Evolutionary conservation across 495 filamentous ascomycete species (phyloP), one percentile per base, ranked within the genome.

Genomic region (Xylaria castorea): DNA sequence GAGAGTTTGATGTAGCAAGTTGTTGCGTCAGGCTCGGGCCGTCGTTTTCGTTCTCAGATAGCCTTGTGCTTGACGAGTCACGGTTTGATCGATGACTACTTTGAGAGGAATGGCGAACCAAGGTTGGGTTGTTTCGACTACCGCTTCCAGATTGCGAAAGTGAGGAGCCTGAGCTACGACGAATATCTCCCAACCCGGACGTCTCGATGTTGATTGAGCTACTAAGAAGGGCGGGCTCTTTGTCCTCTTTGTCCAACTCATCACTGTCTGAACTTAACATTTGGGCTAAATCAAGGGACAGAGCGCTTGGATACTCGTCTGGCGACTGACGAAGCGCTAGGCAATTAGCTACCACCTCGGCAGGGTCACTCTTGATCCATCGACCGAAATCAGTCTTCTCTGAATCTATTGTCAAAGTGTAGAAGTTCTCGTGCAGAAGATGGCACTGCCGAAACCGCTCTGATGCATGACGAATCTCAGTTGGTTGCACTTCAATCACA

Each of bases 371-470:
- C 73, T 89, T 92, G 74, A 92, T 85, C 89, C 90, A 94, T 66
- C 91, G 89, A 61, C 88, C 90, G 71, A 87, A 82, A 74, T 94
- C 91, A 5, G 81, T 89, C 68, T 93, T 85, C 80, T 94, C 92
- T 18, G 91, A 88, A 68, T 94, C 92, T 67, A 90, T 85, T 0
- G 91, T 93, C 38, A 89, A 82, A 18, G 84, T 87, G 77, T 91
- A 91, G 80, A 94, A 94, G 75, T 93, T 93, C 7, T 91, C 90
- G 75, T 94, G 92, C 27, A 94, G 79, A 1, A 91, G 81, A 80
- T 94, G 92, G 14, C 87, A 83, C 77, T 89, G 86, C 20, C 91
- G 84, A 77, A 91, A 93, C 40, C 83, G 84, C 63, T 93, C 92
- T 25, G 91, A 92, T 55, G 91, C 81, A 66, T 88, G 84, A 2